phyloP scores from a whole-genome alignment of 805 yeast species.

The Wickerhamomyces rabaulensis region DNA sequence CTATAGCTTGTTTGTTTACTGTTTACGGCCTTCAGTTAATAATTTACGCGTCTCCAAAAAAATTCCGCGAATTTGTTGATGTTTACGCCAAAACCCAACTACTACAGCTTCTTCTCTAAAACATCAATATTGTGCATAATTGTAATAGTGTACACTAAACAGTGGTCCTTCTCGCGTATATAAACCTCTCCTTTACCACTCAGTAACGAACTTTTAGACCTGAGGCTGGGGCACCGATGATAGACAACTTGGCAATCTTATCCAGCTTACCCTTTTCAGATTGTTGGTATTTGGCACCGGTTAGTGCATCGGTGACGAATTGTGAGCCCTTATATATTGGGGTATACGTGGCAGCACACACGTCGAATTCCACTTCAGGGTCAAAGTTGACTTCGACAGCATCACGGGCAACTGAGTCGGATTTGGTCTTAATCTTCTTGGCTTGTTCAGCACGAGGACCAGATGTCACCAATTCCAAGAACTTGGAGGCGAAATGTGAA shows the following conservation, averaged over 20 bases:
- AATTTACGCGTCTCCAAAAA: neutral
- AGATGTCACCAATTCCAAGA: conserved; percentile 58
- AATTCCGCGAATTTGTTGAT: neutral
- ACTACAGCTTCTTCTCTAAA: neutral
- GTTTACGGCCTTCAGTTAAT: too few species aligned
- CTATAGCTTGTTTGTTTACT: neutral
- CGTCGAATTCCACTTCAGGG: conserved; percentile 84
- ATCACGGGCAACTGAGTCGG: conserved; percentile 79
- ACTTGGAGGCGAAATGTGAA: conserved; percentile 82
- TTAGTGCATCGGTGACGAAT: conserved; percentile 68
- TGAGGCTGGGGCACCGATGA: conserved; percentile 87
- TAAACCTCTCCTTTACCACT: neutral
- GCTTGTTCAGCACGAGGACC: conserved; percentile 91
- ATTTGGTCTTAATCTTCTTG: conserved; percentile 68
- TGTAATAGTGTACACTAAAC: neutral
- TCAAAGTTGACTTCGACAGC: conserved; percentile 89
- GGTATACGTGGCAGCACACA: conserved; percentile 81
- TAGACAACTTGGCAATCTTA: conserved; percentile 66
- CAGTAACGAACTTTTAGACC: conserved; percentile 57
- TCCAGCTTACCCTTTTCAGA: conserved; percentile 77
- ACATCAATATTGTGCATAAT: neutral
- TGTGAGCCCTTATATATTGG: conserved; percentile 83
- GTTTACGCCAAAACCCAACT: neutral
- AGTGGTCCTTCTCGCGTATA: neutral
- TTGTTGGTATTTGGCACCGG: conserved; percentile 82